Base-by-base conservation (phyloP, 306 rosid species). In the Vachellia collinsii region DNA sequence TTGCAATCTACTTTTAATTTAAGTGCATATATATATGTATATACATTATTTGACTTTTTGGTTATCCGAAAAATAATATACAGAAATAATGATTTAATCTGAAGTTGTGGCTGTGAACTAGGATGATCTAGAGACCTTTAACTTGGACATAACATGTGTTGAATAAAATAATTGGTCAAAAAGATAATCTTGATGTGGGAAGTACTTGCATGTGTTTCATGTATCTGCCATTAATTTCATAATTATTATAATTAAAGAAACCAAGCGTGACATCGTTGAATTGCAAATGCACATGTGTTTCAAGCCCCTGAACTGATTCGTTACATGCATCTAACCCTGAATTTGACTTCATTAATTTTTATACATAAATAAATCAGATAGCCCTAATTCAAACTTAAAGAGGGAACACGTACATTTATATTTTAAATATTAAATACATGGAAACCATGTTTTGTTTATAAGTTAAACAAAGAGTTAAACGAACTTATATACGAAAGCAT, bases 261-360 rank as follows among this genome's bases (percentile, higher is more conserved):
- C 67, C 58, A 29, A 53, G n/a, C n/a, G n/a, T 74, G 61, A 39
- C 74, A 69, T 76, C 73, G 62, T 54, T 19, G 3, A n/a, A 54
- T 54, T 20, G 29, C 61, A 53, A 5, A 17, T 53, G 61, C 29
- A 53, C 90, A 87, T 75, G 90, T 87, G 87, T 87, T 63, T 82
- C 58, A 54, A 77, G 68, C 74, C 41, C 54, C 70, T 70, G 25
- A 23, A 47, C 59, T 63, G 82, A 82, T 78, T 80, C 25, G 80
- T 70, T 85, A 77, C 90, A 87, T 87, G 90, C 90, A 87, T 78
- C 88, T 85, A 74, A 82, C 85, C 83, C 67, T 73, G 59, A 74
- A 80, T 66, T 82, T 80, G 90, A 80, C 85, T 70, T 62, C 6
- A 50, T n/a, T 44, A n/a, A 19, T 14, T 46, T 16, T 51, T 44